Conservation (phyloP, 2,329 filamentous ascomycete species). For the Cercospora zeae-maydis region DNA sequence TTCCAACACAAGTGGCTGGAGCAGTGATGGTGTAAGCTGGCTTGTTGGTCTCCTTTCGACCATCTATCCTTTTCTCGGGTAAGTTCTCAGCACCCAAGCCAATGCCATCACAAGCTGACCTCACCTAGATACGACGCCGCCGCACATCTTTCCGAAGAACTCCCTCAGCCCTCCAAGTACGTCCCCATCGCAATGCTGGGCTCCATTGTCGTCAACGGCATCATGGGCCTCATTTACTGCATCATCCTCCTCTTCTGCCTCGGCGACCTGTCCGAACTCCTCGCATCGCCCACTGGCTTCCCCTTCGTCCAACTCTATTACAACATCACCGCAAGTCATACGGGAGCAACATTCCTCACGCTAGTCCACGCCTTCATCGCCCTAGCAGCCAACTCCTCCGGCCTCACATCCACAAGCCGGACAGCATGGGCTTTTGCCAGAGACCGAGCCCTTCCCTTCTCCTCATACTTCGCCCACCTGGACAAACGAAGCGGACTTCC, state of each 20-base stretch:
- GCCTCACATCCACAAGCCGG: slow-evolving; percentile 37
- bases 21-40: slow-evolving; percentile 19
- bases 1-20: slow-evolving; percentile 23
- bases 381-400: slow-evolving; percentile 35
- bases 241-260: slow-evolving; percentile 24
- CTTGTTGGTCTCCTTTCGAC: slow-evolving; percentile 21
- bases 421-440: slow-evolving; percentile 38
- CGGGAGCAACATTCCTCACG: slow-evolving; percentile 32
- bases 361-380: slow-evolving; percentile 34
- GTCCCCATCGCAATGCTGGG: slow-evolving; percentile 29
- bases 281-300: slow-evolving; percentile 26
- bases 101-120: background rate
- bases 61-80: slow-evolving; percentile 23
- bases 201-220: slow-evolving; percentile 21
- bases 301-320: slow-evolving; percentile 27
- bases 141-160: slow-evolving; percentile 26
- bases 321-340: slow-evolving; percentile 26
- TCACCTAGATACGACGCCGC: slow-evolving; percentile 16
- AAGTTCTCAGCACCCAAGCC: background rate
- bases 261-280: slow-evolving; percentile 22
- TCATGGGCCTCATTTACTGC: slow-evolving; percentile 20
- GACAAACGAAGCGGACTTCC: slow-evolving; percentile 5
- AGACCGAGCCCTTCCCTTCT: slow-evolving; percentile 37
- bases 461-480: slow-evolving; percentile 27
- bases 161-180: slow-evolving; percentile 22